A percentile compares a stretch with the other conserved stretches of the same genome.
These are phyloP conservation scores for Brassica incana DNA, from an alignment of 345 rosid species.

Conservation along the genomic window DNA sequence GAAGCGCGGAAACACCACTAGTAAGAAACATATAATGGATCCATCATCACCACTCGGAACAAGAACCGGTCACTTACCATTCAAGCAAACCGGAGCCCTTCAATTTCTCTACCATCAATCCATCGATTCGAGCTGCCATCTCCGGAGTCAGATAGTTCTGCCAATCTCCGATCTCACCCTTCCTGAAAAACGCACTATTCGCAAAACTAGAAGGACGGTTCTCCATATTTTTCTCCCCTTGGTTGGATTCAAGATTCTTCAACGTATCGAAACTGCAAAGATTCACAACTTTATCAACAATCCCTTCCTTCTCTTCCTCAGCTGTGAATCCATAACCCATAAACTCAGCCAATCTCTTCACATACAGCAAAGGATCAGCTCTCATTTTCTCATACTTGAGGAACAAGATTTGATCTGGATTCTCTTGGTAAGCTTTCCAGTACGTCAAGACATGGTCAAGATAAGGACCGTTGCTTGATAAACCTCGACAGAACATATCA, in stretches of 20 bases:
- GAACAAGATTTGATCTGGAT: neutral
- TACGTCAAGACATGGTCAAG: neutral
- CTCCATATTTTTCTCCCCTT: neutral
- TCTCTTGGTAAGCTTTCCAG: neutral
- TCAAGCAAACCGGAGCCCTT: slow-evolving; percentile 22
- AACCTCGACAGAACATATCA: neutral
- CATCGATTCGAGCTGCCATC: slow-evolving; percentile 24
- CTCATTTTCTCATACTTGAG: neutral
- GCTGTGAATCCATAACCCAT: neutral
- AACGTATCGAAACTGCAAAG: neutral
- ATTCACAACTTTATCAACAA: neutral
- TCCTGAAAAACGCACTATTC: slow-evolving; percentile 17
- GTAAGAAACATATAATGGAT: too few species aligned
- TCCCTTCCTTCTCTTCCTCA: too few species aligned
- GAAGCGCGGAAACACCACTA: too few species aligned
- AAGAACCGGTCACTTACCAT: neutral
- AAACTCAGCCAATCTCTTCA: neutral
- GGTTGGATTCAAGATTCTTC: neutral
- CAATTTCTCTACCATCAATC: neutral
- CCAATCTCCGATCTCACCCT: slow-evolving; percentile 43
- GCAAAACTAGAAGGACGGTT: neutral
- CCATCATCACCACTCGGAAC: too few species aligned
- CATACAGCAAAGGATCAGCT: neutral
- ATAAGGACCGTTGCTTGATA: neutral
- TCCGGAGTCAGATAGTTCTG: slow-evolving; percentile 19